Evolutionary conservation across 176 grass and related monocot genomes (phyloP), one percentile per base, ranked within the genome.

Genomic region (Puccinellia tenuiflora): DNA sequence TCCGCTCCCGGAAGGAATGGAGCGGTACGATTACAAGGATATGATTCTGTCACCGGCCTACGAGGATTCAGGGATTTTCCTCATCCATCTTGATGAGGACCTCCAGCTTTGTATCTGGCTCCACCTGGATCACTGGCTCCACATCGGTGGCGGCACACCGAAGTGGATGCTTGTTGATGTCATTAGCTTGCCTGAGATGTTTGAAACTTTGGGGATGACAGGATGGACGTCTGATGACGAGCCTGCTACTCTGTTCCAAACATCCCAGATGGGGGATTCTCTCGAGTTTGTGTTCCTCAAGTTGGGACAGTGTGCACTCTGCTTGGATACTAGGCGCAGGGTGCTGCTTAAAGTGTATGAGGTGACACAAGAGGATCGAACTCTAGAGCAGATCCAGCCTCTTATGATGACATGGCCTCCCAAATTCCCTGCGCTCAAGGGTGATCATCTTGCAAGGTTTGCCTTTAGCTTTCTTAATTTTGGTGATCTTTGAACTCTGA

Each of bases 341-440:
- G 68, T 45, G 22, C n/a, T 71, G 22, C n/a, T n/a, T 71, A 71
- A 71, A 2, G 39, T 71, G 39, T 46, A 71, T 1, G 68, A 71
- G 68, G 39, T 46, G 6, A 71, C 68, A 46, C 39, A 71, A 71
- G 22, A 17, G 24, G 22, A 71, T 43, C 13, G 15, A 46, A 26
- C 68, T 71, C 24, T 71, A 71, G 68, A 71, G 3, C n/a, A 5
- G 39, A 14, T 71, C 25, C 24, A 71, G 45, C 68, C 68, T 71
- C 9, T 71, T 45, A 71, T 71, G 39, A 71, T 46, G 39, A 71
- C 68, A 71, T 71, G 68, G 68, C 68, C 68, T 2, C 68, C 68
- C 68, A 45, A 24, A 25, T 71, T 71, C 14, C 68, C 68, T 71
- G 22, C 25, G 12, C 68, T 46, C 68, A 71, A 46, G 22, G 7